phyloP scores from a whole-genome alignment of 2,329 filamentous ascomycete genomes.

The Fusarium coicis region DNA sequence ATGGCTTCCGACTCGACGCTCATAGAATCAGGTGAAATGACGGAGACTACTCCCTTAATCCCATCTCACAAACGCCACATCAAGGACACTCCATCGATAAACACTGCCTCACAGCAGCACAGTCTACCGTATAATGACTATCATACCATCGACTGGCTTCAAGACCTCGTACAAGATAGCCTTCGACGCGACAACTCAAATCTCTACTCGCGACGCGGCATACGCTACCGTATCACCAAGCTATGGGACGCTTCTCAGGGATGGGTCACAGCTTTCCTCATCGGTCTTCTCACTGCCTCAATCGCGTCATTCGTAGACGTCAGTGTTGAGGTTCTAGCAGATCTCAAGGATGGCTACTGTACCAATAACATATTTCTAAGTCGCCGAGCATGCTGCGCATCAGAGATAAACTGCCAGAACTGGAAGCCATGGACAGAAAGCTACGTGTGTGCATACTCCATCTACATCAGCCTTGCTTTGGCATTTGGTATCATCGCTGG shows the following conservation, averaged over 20 bases:
- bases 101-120: fast-evolving
- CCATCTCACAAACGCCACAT: fast-evolving
- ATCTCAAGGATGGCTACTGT: constrained; percentile 33
- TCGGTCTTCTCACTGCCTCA: constrained; percentile 19
- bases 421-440: constrained; percentile 22
- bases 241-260: constrained; percentile 17
- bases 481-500: constrained; percentile 21
- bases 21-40: background rate
- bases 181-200: background rate
- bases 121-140: constrained; percentile 64
- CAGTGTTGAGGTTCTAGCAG: constrained; percentile 27
- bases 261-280: constrained; percentile 25
- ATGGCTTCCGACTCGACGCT: background rate
- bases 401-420: background rate
- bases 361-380: background rate
- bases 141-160: constrained; percentile 71
- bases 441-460: constrained; percentile 7
- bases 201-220: background rate
- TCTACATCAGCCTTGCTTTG: constrained; percentile 18
- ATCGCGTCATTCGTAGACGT: constrained; percentile 21
- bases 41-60: background rate
- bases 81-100: fast-evolving
- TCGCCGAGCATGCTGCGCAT: constrained; percentile 14
- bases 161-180: constrained; percentile 59
- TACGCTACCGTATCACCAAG: background rate